phyloP scores from a whole-genome alignment of 495 filamentous ascomycete species.

The Penicillium robsamsonii region DNA sequence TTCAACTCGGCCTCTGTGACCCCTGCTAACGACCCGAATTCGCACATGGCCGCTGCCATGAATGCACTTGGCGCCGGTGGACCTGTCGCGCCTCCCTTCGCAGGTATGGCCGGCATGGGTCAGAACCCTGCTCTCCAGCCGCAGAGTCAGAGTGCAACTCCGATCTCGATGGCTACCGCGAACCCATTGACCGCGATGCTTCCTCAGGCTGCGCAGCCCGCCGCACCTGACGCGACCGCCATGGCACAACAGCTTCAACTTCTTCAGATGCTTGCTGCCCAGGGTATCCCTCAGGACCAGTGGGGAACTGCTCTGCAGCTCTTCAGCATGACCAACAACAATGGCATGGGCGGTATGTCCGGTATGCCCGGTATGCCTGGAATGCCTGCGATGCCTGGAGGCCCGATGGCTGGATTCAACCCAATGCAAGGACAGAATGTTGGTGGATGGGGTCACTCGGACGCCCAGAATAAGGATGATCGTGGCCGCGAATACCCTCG shows the following conservation, averaged over 20 bases:
- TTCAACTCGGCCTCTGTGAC: conserved; percentile 50
- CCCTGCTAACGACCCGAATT: conserved; percentile 46
- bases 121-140: conserved; percentile 47
- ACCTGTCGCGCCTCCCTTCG: conserved; percentile 49
- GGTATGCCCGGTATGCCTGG: conserved; percentile 14
- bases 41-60: conserved; percentile 51
- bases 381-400: conserved; percentile 15
- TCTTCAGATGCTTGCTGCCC: conserved; percentile 55
- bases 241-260: conserved; percentile 62
- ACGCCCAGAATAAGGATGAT: conserved; percentile 59
- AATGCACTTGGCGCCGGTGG: conserved; percentile 55
- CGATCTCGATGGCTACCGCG: conserved; percentile 39
- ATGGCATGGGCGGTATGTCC: conserved; percentile 31
- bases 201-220: conserved; percentile 37
- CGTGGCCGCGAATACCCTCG: conserved; percentile 55
- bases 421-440: conserved; percentile 33
- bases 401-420: conserved; percentile 7
- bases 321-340: conserved; percentile 39
- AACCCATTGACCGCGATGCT: conserved; percentile 51
- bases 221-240: conserved; percentile 38
- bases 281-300: conserved; percentile 61
- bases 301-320: conserved; percentile 55
- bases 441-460: conserved; percentile 41
- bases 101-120: conserved; percentile 39
- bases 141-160: conserved; percentile 45